These are phyloP conservation scores for Piper longum DNA, from an alignment of 164 flowering plant species.

Conservation along the genomic window DNA sequence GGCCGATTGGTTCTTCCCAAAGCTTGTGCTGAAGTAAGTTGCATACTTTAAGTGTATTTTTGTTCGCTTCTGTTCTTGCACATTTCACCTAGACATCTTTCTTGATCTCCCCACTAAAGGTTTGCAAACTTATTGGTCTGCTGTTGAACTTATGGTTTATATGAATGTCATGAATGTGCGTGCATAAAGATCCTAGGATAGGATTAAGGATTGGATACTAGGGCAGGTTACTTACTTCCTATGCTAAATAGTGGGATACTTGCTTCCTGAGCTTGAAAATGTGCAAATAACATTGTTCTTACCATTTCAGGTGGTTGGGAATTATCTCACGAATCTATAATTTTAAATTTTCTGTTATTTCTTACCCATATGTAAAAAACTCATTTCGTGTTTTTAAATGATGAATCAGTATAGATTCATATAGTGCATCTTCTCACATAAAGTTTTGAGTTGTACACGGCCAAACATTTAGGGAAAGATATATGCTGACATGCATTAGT, in stretches of 20 bases:
- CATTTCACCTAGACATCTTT: background rate
- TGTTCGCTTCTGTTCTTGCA: background rate
- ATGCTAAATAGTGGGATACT: background rate
- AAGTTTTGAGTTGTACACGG: too few relatives aligned
- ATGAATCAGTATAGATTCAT: too few relatives aligned
- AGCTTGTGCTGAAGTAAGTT: conserved; percentile 95
- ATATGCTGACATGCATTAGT: too few relatives aligned
- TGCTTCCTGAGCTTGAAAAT: background rate
- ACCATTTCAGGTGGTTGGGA: too few relatives aligned
- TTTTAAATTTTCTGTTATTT: too few relatives aligned
- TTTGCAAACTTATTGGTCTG: background rate
- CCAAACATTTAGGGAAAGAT: too few relatives aligned
- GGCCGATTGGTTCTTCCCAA: conserved; percentile 97
- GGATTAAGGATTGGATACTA: background rate
- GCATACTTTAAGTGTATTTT: background rate
- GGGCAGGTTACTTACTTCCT: too few relatives aligned
- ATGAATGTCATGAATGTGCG: background rate
- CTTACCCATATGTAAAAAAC: too few relatives aligned
- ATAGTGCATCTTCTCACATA: too few relatives aligned
- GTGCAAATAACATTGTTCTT: too few relatives aligned
- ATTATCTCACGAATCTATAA: too few relatives aligned
- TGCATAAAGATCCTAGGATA: background rate
- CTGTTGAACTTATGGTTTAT: background rate
- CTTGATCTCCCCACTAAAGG: background rate
- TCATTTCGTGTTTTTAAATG: too few relatives aligned